Percentiles rank a stretch among this genome's conserved stretches.
phyloP scores from a whole-genome alignment of 805 yeast genomes.

The Yarrowia sp. region DNA sequence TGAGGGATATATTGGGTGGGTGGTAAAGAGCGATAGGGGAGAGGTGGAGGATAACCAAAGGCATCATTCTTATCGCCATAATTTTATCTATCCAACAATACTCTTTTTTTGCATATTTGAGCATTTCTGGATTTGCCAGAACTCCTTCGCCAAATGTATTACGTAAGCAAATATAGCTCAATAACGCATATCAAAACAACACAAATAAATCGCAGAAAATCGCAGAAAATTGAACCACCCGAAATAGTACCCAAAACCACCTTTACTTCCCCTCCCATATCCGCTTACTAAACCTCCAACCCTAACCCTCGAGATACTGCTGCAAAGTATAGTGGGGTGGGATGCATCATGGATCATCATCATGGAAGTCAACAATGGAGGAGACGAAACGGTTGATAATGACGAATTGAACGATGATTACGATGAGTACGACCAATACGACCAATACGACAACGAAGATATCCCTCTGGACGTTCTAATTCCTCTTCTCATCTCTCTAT shows the following conservation, averaged over 20 bases:
- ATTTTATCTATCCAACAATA: no score
- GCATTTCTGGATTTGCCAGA: no score
- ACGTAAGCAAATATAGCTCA: no score
- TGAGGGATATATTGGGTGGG: neutral
- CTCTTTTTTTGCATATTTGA: no score
- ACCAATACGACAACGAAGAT: neutral
- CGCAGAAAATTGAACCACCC: no score
- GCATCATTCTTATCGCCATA: no score
- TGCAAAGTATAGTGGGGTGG: constrained; percentile 9
- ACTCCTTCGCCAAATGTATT: no score
- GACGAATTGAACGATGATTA: neutral
- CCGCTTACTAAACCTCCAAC: neutral
- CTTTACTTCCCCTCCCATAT: neutral
- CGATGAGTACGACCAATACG: neutral
- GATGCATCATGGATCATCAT: constrained; percentile 11
- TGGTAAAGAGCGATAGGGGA: no score
- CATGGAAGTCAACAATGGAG: neutral
- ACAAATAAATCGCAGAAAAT: no score
- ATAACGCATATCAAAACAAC: no score
- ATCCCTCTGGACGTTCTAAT: constrained; percentile 2
- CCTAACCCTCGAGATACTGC: neutral
- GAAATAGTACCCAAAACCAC: neutral
- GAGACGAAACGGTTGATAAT: neutral
- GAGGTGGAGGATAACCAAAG: no score
- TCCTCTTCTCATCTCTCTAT: constrained; percentile 8